phyloP scores from a whole-genome alignment of 1,284 basidiomycete genomes.

The Trichosporon coremiiforme region DNA sequence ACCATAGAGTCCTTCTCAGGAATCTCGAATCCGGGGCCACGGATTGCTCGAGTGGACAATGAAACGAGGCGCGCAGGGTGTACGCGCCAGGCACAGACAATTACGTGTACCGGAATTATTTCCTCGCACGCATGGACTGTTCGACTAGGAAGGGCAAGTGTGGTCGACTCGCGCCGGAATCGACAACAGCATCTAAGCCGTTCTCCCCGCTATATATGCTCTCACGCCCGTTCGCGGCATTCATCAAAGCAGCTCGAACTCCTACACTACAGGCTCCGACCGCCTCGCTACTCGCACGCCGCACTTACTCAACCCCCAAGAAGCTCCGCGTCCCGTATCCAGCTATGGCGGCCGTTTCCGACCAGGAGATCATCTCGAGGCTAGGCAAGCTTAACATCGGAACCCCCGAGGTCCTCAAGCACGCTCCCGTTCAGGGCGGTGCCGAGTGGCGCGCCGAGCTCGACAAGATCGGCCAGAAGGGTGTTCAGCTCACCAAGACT shows the following conservation, averaged over 20 bases:
- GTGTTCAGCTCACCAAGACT: slow-evolving; percentile 50
- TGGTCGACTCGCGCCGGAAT: not conserved
- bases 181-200: slow-evolving; percentile 16
- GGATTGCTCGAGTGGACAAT: not conserved
- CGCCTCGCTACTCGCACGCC: slow-evolving; percentile 11
- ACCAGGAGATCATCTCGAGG: slow-evolving; percentile 64
- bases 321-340: slow-evolving; percentile 31
- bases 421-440: slow-evolving; percentile 49
- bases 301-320: slow-evolving; percentile 19
- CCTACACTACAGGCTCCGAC: slow-evolving; percentile 6
- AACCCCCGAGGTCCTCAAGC: slow-evolving; percentile 47
- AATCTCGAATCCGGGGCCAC: not conserved
- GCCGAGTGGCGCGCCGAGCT: slow-evolving; percentile 54
- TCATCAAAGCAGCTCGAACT: slow-evolving; percentile 28
- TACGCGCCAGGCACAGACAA: slow-evolving; percentile 10
- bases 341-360: slow-evolving; percentile 71
- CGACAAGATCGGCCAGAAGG: slow-evolving; percentile 43
- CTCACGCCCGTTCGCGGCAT: slow-evolving; percentile 30
- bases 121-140: slow-evolving; percentile 6
- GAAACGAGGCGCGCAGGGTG: slow-evolving; percentile 9
- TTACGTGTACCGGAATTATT: slow-evolving; percentile 12
- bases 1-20: not conserved
- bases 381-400: slow-evolving; percentile 49
- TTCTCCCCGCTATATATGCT: slow-evolving; percentile 26
- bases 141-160: not conserved